phyloP scores from a whole-genome alignment of 805 yeast genomes.

The Lipomyces japonicus region DNA sequence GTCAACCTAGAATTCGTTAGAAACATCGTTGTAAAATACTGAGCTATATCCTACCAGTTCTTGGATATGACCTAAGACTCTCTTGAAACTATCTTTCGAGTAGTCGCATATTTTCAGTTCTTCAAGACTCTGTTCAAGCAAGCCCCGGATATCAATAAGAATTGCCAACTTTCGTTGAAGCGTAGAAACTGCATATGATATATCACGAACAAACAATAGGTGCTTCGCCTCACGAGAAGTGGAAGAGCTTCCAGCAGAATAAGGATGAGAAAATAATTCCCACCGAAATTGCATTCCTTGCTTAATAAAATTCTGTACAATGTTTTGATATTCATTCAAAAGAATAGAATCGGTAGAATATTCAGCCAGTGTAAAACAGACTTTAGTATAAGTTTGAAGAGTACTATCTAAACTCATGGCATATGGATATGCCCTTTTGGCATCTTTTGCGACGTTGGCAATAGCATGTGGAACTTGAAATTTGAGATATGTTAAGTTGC shows the following conservation, averaged over 20 bases:
- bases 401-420: constrained; percentile 55
- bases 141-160: constrained; percentile 35
- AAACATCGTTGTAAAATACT: neutral
- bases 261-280: constrained; percentile 50
- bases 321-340: constrained; percentile 38
- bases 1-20: constrained; percentile 7
- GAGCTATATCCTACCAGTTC: constrained; percentile 16
- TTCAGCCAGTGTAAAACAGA: constrained; percentile 36
- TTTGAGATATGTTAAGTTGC: constrained; percentile 48
- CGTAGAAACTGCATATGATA: constrained; percentile 38
- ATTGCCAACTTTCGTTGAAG: constrained; percentile 37
- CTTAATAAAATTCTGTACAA: constrained; percentile 39
- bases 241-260: constrained; percentile 43
- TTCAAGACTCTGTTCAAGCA: constrained; percentile 31
- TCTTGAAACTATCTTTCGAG: constrained; percentile 22
- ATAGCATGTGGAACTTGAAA: constrained; percentile 57
- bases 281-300: constrained; percentile 47
- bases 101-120: constrained; percentile 36
- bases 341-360: constrained; percentile 46
- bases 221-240: constrained; percentile 25
- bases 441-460: constrained; percentile 46
- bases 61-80: constrained; percentile 38
- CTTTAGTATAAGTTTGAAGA: constrained; percentile 41
- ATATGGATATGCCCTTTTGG: constrained; percentile 54
- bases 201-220: constrained; percentile 34